Percentiles rank a stretch among this genome's conserved stretches.
These are phyloP conservation scores for Dothistroma pini DNA, from an alignment of 2,329 filamentous ascomycete species.

Conservation along the genomic window DNA sequence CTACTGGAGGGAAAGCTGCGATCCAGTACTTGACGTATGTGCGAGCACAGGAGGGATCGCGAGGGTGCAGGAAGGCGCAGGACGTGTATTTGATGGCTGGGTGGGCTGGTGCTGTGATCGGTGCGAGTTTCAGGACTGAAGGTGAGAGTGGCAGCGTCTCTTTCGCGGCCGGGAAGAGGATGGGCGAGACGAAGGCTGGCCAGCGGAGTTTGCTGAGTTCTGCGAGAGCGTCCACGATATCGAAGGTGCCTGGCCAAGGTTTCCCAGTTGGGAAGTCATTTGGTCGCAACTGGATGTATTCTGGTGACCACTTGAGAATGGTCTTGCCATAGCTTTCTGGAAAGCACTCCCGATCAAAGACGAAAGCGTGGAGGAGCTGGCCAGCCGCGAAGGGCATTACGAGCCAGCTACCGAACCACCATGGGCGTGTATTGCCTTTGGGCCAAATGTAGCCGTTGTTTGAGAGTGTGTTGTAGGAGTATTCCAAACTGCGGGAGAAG, in stretches of 20 bases:
- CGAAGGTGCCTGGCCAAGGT: constrained; percentile 70
- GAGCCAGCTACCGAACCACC: constrained; percentile 55
- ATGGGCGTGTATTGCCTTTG: constrained; percentile 56
- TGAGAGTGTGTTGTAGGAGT: constrained; percentile 78
- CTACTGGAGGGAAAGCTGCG: constrained; percentile 72
- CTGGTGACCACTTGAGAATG: constrained; percentile 65
- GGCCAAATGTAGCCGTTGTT: constrained; percentile 57
- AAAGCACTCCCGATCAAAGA: constrained; percentile 52
- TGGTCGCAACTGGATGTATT: constrained; percentile 74
- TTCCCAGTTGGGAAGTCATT: constrained; percentile 65
- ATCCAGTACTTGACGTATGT: constrained; percentile 88
- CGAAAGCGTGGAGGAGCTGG: constrained; percentile 50
- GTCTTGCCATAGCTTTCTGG: constrained; percentile 59
- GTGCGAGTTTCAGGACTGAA: constrained; percentile 64
- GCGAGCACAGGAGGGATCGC: constrained; percentile 80
- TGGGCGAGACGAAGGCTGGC: constrained; percentile 85
- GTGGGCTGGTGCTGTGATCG: constrained; percentile 79
- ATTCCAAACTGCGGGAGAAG: constrained; percentile 78
- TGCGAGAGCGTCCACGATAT: constrained; percentile 76
- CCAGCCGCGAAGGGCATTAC: constrained; percentile 49
- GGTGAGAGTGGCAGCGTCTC: constrained; percentile 51
- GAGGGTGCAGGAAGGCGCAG: constrained; percentile 84
- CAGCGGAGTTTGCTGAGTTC: constrained; percentile 78
- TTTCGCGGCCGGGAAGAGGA: constrained; percentile 68
- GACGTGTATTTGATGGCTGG: constrained; percentile 80